phyloP scores from a whole-genome alignment of 116 monocot species.

The Papilionanthe hybrid region DNA sequence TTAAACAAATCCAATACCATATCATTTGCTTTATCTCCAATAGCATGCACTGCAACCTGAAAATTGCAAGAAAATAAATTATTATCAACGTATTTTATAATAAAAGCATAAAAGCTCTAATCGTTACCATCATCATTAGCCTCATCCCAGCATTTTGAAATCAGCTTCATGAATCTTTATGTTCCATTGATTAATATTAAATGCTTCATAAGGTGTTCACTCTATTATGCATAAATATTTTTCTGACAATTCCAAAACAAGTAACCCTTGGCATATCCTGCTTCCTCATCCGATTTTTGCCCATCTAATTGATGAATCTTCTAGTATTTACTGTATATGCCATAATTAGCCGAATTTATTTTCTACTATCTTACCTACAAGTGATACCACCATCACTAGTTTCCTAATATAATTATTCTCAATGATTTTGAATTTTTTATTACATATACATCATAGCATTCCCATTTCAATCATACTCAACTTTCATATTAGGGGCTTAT shows the following conservation, averaged over 20 bases:
- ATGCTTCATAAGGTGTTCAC: not conserved
- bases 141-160: not conserved
- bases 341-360: not conserved
- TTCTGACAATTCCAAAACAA: not conserved
- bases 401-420: no score
- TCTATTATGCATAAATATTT: no score
- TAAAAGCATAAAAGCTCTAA: not conserved
- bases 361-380: not conserved
- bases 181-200: not conserved
- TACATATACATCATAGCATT: no score
- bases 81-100: not conserved
- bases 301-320: not conserved
- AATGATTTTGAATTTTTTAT: no score
- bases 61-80: not conserved
- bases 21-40: slow-evolving; percentile 98
- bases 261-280: not conserved
- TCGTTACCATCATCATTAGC: not conserved
- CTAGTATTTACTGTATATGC: not conserved
- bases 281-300: not conserved
- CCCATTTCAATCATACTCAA: no score
- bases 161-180: not conserved
- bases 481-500: not conserved
- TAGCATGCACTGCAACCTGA: slow-evolving; percentile 97
- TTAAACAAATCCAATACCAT: slow-evolving; percentile 69
- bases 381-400: no score